Conservation (phyloP, 345 rosid species). For the Salix viminalis region DNA sequence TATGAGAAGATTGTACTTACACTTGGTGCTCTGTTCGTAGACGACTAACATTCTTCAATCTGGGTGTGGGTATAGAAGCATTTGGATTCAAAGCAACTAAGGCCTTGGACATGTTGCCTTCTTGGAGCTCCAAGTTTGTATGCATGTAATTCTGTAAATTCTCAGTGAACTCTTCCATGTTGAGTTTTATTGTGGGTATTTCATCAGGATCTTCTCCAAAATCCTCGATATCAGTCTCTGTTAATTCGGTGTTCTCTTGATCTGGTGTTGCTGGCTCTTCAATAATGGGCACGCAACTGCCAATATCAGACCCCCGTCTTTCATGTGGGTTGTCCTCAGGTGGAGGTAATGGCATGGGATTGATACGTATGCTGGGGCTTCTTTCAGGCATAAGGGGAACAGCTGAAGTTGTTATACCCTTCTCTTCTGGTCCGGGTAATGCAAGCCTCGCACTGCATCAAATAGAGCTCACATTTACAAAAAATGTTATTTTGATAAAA, state of each 20-base stretch:
- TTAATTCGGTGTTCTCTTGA: slow-evolving; percentile 37
- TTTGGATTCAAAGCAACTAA: slow-evolving; percentile 72
- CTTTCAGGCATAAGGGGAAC: slow-evolving; percentile 29
- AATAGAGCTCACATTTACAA: slow-evolving; percentile 18
- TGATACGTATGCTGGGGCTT: slow-evolving; percentile 35
- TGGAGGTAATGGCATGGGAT: slow-evolving; percentile 42
- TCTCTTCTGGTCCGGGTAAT: slow-evolving; percentile 79
- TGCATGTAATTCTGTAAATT: slow-evolving; percentile 59
- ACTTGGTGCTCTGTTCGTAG: slow-evolving; percentile 93
- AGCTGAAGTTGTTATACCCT: slow-evolving; percentile 41
- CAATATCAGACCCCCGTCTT: slow-evolving; percentile 26
- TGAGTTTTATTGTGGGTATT: slow-evolving; percentile 71
- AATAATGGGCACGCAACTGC: slow-evolving; percentile 55
- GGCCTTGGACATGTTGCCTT: slow-evolving; percentile 71
- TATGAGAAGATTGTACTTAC: slow-evolving; percentile 49
- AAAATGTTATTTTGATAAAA: background rate
- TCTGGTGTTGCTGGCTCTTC: slow-evolving; percentile 90
- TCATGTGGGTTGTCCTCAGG: slow-evolving; percentile 29
- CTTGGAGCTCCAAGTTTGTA: slow-evolving; percentile 65
- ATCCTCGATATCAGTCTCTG: slow-evolving; percentile 71
- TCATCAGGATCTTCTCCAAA: slow-evolving; percentile 68
- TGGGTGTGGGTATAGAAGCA: slow-evolving; percentile 64
- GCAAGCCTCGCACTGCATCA: slow-evolving; percentile 81
- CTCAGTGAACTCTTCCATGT: slow-evolving; percentile 51
- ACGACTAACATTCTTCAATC: slow-evolving; percentile 72